Evolutionary conservation across 148 eudicot genomes (phyloP).

Genomic region (Oxyria digyna): DNA sequence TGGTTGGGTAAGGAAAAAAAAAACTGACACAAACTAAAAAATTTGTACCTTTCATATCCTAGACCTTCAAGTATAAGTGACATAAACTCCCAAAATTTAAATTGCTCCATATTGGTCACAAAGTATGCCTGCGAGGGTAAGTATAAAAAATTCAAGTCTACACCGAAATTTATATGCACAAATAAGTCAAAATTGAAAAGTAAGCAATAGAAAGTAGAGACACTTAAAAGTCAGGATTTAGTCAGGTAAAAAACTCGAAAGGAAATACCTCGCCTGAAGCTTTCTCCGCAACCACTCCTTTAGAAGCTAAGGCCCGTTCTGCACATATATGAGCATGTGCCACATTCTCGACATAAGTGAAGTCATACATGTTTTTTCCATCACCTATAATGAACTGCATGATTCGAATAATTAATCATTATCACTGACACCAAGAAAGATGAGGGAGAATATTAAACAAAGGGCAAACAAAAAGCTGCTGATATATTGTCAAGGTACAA

Average conservation of each 20-base stretch:
- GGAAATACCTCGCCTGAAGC: conserved; percentile 83
- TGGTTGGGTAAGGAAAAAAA: neutral
- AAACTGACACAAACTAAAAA: neutral
- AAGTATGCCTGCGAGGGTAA: conserved; percentile 68
- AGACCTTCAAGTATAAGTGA: conserved; percentile 91
- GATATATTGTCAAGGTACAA: neutral
- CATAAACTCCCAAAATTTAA: conserved; percentile 89
- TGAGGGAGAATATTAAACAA: neutral
- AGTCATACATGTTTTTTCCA: conserved; percentile 91
- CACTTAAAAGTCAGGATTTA: neutral
- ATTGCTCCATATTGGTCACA: conserved; percentile 86
- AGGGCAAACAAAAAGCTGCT: neutral
- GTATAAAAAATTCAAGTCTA: neutral
- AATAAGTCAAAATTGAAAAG: neutral
- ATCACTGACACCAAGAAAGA: neutral
- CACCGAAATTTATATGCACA: neutral
- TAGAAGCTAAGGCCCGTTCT: conserved; percentile 92
- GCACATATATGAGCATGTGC: conserved; percentile 99
- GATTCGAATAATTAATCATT: neutral
- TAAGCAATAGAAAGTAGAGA: neutral
- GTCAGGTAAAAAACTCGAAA: neutral
- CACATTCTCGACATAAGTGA: conserved; percentile 93
- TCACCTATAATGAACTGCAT: conserved; percentile 78
- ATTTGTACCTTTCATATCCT: conserved; percentile 76
- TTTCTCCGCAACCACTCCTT: conserved; percentile 53